Evolutionary conservation across 805 yeast species (phyloP).

Genomic region (Zygosaccharomyces lentus): DNA sequence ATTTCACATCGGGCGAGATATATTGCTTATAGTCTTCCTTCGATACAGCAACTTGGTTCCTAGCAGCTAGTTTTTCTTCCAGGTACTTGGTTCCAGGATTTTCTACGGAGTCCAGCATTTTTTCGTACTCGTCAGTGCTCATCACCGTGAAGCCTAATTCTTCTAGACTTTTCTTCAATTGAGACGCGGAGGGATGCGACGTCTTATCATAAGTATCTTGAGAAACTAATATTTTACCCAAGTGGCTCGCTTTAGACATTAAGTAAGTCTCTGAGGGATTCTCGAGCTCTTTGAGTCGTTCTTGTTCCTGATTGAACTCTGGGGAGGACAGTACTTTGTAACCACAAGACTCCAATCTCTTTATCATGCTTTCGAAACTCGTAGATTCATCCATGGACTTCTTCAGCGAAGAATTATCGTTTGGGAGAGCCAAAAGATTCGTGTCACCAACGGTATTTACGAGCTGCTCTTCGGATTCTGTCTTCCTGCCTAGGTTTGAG

Average conservation of each 20-base stretch:
- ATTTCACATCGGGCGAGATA: neutral
- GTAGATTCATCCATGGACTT: slow-evolving; percentile 1
- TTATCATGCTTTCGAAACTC: slow-evolving; percentile 5
- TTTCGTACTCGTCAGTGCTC: slow-evolving; percentile 5
- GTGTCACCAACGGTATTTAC: slow-evolving; percentile 24
- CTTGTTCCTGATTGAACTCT: slow-evolving; percentile 11
- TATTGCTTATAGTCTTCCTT: slow-evolving; percentile 11
- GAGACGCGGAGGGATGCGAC: slow-evolving; percentile 4
- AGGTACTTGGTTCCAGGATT: slow-evolving; percentile 21
- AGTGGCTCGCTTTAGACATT: slow-evolving; percentile 12
- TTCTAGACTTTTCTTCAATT: slow-evolving; percentile 1
- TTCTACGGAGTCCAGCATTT: slow-evolving; percentile 3
- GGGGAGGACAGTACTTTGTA: slow-evolving; percentile 8
- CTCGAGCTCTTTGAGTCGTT: slow-evolving; percentile 13
- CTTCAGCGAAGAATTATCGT: slow-evolving; percentile 16
- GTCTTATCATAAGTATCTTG: slow-evolving; percentile 12
- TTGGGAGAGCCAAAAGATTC: slow-evolving; percentile 29
- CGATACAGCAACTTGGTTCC: slow-evolving; percentile 16
- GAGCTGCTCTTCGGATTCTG: slow-evolving; percentile 17
- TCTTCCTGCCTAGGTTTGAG: neutral
- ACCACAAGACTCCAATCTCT: slow-evolving; percentile 8
- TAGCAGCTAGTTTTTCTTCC: slow-evolving; percentile 6
- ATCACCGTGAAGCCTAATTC: slow-evolving; percentile 6
- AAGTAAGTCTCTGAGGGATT: slow-evolving; percentile 15
- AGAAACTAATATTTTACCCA: slow-evolving; percentile 25